Base-by-base conservation (phyloP, 768 basidiomycete species). In the Boletus rufocinnamomeus region DNA sequence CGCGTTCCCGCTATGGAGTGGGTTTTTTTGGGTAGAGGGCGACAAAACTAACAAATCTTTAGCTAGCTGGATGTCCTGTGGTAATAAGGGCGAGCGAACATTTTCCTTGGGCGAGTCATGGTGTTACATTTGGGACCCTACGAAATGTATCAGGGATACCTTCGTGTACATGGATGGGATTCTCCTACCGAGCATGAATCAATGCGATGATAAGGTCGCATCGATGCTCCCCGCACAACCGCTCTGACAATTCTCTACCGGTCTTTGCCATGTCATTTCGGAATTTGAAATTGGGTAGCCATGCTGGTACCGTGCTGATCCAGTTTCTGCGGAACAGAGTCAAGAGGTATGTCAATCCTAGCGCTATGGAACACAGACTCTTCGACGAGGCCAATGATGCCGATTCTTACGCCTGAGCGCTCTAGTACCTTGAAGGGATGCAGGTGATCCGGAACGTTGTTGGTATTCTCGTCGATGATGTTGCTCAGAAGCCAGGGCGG, bases 401-500 rank as follows among this genome's bases (percentile, higher is more conserved):
- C 94, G 47, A 95, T 79, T 46, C 82, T 83, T 3, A 91, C 56
- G 2, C 89, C 91, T 11, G 79, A 80, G 27, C 87, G 78, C 64
- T 95, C 89, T 11, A 93, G 68, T 6, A 94, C 77, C 38, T 79
- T 70, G 68, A 81, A 93, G 59, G 86, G 82, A 28, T 81, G 73
- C 4, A 95, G 69, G 48, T 76, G 73, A 47, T 82, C 78, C 0
- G 94, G 94, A 43, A 85, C 80, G 17, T 73, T 69, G 8, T 80
- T 82, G 2, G 90, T 94, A 8, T 75, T 75, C 16, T 75, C 79
- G 66, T 94, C 89, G 52, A 91, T 74, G 66, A 96, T 89, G 67
- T 97, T 97, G 68, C 91, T 93, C 57, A 96, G 70, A 34, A 96
- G 74, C 94, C 94, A 95, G 21, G 94, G 93, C 90, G 92, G 64